These are phyloP conservation scores for Populus tomentosa DNA, from an alignment of 441 rosid genomes.

Conservation along the genomic window DNA sequence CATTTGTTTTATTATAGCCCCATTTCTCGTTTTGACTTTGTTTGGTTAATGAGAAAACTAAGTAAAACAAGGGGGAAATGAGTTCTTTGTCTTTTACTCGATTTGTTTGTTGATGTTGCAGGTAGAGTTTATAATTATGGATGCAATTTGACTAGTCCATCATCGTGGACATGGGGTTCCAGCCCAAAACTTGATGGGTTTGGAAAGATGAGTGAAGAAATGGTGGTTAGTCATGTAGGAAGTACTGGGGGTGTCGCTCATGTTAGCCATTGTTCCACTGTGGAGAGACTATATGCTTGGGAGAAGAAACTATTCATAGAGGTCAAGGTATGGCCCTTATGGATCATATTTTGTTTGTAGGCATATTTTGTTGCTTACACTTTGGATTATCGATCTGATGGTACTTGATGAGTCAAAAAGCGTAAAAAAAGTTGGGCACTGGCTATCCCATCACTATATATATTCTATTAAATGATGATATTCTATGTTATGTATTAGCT, in stretches of 20 bases:
- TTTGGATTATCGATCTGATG: not conserved
- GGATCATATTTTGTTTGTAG: not conserved
- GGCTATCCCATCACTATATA: not conserved
- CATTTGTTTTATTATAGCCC: not conserved
- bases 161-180: constrained; percentile 69
- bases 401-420: not conserved
- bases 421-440: constrained; percentile 3
- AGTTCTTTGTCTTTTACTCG: not conserved
- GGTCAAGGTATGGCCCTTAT: constrained; percentile 59
- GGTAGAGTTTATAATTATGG: constrained; percentile 69
- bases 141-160: constrained; percentile 50
- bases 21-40: not conserved
- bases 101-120: constrained; percentile 19
- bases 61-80: not conserved
- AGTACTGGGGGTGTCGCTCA: constrained; percentile 3
- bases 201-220: constrained; percentile 35
- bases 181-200: constrained; percentile 50
- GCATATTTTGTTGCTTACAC: not conserved
- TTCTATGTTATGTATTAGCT: not conserved
- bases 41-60: not conserved
- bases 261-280: constrained; percentile 71
- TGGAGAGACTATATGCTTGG: constrained; percentile 88
- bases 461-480: not conserved
- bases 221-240: constrained; percentile 17
- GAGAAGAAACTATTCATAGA: constrained; percentile 90